Base-by-base conservation (phyloP, 805 yeast species). In the Peterozyma toletana region DNA sequence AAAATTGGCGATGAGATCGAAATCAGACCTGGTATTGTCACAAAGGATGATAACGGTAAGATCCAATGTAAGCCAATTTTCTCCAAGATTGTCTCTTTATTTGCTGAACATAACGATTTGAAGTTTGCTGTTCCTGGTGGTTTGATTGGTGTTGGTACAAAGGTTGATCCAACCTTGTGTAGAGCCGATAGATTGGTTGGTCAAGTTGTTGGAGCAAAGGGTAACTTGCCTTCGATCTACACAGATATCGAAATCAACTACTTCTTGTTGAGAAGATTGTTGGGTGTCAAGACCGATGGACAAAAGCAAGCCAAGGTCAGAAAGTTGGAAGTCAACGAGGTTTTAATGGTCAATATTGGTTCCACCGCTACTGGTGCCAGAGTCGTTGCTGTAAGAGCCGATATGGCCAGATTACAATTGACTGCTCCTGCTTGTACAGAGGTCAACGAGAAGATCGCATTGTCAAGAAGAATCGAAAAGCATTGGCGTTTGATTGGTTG, bases 91-190 rank as follows among this genome's bases (percentile, higher is more conserved):
- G 93, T 88, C 42, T 86, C 98, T 11, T 73, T 93, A 54, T 91
- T 90, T 63, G 98, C 99, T 47, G 99, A 93, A 70, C 90, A 93
- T 69, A 95, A 93, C 60, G 96, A 90, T 65, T 79, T 93, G 67
- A 93, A 93, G 66, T 93, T 91, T 59, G 99, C 99, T 47, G 99
- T 93, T 58, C 99, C 99, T 39, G 99, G 99, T 82, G 99, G 99
- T 51, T 78, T 93, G 63, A 95, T 93, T 58, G 99, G 99, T 80
- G 97, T 93, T 46, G 99, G 99, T 72, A 93, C 99, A 41, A 88
- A 87, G 69, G 95, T 93, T 53, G 99, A 93, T 68, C 99, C 99
- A 46, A 93, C 99, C 2, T 73, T 93, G 59, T 93, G 99, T 76
- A 86, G 99, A 73, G 99, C 98, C 49, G 99, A 93, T 71, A 87